These are phyloP conservation scores for Penicillium odoratum DNA, from an alignment of 495 filamentous ascomycete species.

Conservation along the genomic window DNA sequence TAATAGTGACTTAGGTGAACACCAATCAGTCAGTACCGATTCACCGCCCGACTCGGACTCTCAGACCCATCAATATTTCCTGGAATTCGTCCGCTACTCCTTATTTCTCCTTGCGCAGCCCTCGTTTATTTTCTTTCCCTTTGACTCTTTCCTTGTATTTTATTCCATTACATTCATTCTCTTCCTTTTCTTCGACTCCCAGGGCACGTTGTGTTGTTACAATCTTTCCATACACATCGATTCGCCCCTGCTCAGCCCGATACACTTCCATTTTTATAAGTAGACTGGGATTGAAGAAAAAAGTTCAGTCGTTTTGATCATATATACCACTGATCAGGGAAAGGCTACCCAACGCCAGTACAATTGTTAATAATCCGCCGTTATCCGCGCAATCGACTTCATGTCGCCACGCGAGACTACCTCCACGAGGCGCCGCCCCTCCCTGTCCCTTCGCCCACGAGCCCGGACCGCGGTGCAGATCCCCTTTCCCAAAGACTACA, in stretches of 20 bases:
- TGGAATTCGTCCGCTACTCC: constrained; percentile 24
- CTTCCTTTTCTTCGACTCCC: constrained; percentile 7
- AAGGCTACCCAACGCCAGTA: neutral
- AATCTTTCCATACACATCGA: constrained; percentile 13
- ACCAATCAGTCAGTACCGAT: constrained; percentile 23
- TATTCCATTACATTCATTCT: constrained; percentile 13
- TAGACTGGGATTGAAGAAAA: constrained; percentile 5
- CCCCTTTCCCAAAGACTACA: constrained; percentile 20
- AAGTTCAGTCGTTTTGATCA: neutral
- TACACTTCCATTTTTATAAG: neutral
- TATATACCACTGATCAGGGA: neutral
- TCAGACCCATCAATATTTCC: constrained; percentile 20
- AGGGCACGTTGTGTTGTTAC: constrained; percentile 15
- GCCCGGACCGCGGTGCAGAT: constrained; percentile 34
- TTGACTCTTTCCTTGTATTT: constrained; percentile 15
- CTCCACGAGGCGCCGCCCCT: constrained; percentile 39
- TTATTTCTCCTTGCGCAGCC: constrained; percentile 27
- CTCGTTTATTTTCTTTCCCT: constrained; percentile 17
- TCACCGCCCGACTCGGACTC: constrained; percentile 31
- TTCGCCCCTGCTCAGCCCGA: constrained; percentile 6
- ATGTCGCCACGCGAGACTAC: constrained; percentile 42
- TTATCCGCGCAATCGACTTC: constrained; percentile 9
- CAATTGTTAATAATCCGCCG: neutral
- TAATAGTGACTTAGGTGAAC: neutral
- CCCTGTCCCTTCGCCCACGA: constrained; percentile 37